Evolutionary conservation across 1,284 basidiomycete genomes (phyloP), one percentile per base, ranked within the genome.

Genomic region (Tylopilus sp.): DNA sequence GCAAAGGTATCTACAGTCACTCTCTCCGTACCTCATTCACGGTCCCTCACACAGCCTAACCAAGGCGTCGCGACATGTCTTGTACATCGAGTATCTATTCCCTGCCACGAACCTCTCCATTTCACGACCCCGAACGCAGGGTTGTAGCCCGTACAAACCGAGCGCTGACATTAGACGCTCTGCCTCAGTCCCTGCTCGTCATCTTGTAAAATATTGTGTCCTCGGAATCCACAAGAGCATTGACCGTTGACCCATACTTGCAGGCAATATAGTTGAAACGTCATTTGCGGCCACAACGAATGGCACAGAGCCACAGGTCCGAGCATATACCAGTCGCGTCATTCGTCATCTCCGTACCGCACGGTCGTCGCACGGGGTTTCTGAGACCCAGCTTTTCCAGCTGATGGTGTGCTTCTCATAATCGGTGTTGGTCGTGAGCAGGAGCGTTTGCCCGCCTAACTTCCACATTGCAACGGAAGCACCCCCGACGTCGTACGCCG

Each of bases 11-110:
- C 55, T 57, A 35, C 47, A 51, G 37, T 50, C 34, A 23, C 25
- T 41, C 30, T 43, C 26, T 44, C 34, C 30, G 30, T n/a, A 64
- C 46, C 51, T 59, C 52, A 68, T 60, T 64, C 37, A 71, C 69
- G 19, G 58, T 26, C 16, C 56, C 38, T 30, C 36, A 29, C 31
- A 38, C 42, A 57, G 60, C 37, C 55, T 29, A 12, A 45, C 65
- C 11, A 51, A 51, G 11, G 54, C 55, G 4, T 66, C 89, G 36
- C 59, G 51, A 15, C 85, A 89, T 59, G 59, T 66, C 16, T 76
- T 78, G 4, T 95, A 96, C 61, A 64, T 92, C 31, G 68, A 76
- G 26, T 79, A 77, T 2, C 74, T 95, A 0, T 92, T 93, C 0
- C 42, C 71, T 0, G 45, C 74, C 0, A 66, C 74, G 2, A 71